phyloP scores from a whole-genome alignment of 2,329 filamentous ascomycete genomes.

The Cadophora gregata region DNA sequence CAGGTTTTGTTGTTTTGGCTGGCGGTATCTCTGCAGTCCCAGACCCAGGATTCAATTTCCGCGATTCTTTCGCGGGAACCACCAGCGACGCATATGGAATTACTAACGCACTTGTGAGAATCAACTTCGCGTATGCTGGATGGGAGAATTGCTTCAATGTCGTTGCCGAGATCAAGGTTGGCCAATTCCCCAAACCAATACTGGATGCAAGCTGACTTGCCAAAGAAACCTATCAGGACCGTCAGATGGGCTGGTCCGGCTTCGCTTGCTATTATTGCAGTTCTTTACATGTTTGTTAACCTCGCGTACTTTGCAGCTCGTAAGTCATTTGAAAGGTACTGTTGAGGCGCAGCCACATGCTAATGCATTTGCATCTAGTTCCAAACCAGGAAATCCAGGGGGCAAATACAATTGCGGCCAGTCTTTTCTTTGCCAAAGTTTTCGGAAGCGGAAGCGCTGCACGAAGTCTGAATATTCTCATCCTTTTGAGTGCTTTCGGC shows the following conservation, averaged over 20 bases:
- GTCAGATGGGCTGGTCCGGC: slow-evolving; percentile 57
- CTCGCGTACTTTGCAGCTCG: slow-evolving; percentile 63
- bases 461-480: slow-evolving; percentile 52
- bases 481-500: slow-evolving; percentile 54
- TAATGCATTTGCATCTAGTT: slow-evolving; percentile 42
- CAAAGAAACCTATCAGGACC: slow-evolving; percentile 53
- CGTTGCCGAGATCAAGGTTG: slow-evolving; percentile 62
- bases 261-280: slow-evolving; percentile 57
- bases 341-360: too few relatives aligned
- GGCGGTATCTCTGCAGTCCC: slow-evolving; percentile 54
- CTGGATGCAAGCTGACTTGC: neutral
- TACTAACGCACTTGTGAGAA: slow-evolving; percentile 64
- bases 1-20: slow-evolving; percentile 67
- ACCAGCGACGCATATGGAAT: slow-evolving; percentile 54
- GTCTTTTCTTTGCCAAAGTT: slow-evolving; percentile 56
- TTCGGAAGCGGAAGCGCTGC: slow-evolving; percentile 54
- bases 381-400: slow-evolving; percentile 58
- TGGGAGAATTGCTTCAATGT: slow-evolving; percentile 67
- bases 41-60: slow-evolving; percentile 60
- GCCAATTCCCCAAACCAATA: neutral
- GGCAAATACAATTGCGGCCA: slow-evolving; percentile 53
- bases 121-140: slow-evolving; percentile 63
- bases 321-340: neutral
- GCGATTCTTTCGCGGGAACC: slow-evolving; percentile 58
- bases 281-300: slow-evolving; percentile 64